Conservation (phyloP, 371 early-diverging fungal species). For the Actinomortierella ambigua region DNA sequence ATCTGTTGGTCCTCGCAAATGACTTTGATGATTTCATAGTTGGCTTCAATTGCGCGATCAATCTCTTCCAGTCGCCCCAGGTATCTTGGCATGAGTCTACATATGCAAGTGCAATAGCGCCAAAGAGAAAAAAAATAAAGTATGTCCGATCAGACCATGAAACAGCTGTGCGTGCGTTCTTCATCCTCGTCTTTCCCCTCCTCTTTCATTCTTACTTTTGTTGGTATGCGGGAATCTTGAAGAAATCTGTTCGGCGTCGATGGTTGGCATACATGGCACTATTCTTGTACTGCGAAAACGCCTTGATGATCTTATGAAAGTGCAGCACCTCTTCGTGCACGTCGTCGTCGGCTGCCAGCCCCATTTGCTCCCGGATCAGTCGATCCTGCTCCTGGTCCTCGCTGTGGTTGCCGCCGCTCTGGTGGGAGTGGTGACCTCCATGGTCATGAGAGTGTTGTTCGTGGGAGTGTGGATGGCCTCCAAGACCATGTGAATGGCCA, state of each 20-base stretch:
- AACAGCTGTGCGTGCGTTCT: constrained; percentile 52
- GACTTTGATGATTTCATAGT: constrained; percentile 49
- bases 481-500: constrained; percentile 29
- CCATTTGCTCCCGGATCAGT: background rate
- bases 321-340: constrained; percentile 50
- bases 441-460: constrained; percentile 1
- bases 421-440: background rate
- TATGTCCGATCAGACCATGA: constrained; percentile 45
- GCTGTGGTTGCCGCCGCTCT: background rate
- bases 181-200: constrained; percentile 53
- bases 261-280: constrained; percentile 71
- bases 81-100: constrained; percentile 48
- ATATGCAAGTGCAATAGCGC: no score
- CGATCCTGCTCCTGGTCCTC: background rate
- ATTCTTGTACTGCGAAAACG: constrained; percentile 73
- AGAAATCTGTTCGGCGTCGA: constrained; percentile 73
- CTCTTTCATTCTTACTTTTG: constrained; percentile 59
- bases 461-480: constrained; percentile 5
- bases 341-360: constrained; percentile 21
- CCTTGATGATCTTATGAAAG: constrained; percentile 69
- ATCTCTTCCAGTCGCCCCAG: constrained; percentile 45
- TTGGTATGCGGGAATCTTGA: constrained; percentile 67
- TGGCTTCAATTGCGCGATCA: constrained; percentile 51
- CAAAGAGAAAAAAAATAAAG: no score
- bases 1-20: constrained; percentile 51